Percentiles rank a stretch among this genome's conserved stretches.
Conservation (phyloP, 441 rosid genomes). For the Viola pubescens region DNA sequence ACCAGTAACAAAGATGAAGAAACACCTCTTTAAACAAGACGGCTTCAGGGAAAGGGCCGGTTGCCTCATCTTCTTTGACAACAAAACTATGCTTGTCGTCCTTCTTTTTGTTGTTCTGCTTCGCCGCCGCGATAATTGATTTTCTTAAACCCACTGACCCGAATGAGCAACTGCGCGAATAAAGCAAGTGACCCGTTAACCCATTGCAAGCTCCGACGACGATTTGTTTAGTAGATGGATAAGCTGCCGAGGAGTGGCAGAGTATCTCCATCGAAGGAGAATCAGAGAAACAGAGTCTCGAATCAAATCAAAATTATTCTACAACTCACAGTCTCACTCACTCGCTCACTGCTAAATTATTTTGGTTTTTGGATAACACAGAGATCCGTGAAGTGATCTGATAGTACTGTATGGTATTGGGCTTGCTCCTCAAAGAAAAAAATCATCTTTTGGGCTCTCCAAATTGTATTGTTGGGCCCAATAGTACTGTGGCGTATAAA, state of each 20-base stretch:
- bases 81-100: constrained; percentile 51
- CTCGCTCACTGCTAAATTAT: no score
- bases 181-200: constrained; percentile 3
- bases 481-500: no score
- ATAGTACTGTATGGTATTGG: no score
- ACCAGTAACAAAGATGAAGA: background rate
- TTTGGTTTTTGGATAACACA: no score
- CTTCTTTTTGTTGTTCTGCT: constrained; percentile 31
- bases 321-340: no score
- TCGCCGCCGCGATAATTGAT: constrained; percentile 34
- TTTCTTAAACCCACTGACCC: constrained; percentile 23
- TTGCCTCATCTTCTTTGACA: constrained; percentile 48
- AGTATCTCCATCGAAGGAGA: constrained; percentile 37
- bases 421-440: no score
- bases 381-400: no score
- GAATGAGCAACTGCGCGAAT: constrained; percentile 11
- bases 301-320: no score
- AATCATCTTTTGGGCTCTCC: no score
- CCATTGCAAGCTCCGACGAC: no score
- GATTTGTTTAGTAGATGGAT: constrained; percentile 10
- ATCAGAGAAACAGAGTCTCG: no score
- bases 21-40: constrained; percentile 72
- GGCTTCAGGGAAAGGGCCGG: constrained; percentile 79
- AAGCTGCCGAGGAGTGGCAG: constrained; percentile 25
- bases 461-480: no score